Evolutionary conservation across 805 yeast genomes (phyloP).

Genomic region (Sugiyamaella floridensis): DNA sequence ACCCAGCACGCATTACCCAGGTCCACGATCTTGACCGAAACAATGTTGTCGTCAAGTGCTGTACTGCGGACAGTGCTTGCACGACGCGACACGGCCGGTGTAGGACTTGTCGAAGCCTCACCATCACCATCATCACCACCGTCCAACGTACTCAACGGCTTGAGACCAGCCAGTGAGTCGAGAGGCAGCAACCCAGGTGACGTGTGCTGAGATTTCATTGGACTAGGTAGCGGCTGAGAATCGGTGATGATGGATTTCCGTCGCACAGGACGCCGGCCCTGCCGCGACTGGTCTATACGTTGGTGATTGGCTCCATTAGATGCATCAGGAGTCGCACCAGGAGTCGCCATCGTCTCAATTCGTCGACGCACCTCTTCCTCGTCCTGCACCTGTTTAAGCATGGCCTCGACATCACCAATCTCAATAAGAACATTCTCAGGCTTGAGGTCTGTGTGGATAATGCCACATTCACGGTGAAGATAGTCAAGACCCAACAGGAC

Average conservation of each 20-base stretch:
- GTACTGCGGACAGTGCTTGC: slow-evolving; percentile 8
- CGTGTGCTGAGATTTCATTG: slow-evolving; percentile 47
- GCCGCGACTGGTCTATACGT: slow-evolving; percentile 3
- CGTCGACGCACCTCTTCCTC: slow-evolving; percentile 31
- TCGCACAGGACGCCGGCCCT: slow-evolving; percentile 40
- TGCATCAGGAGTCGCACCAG: neutral
- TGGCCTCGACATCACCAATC: slow-evolving; percentile 75
- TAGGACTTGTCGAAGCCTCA: neutral
- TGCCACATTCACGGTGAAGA: slow-evolving; percentile 65
- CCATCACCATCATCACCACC: neutral
- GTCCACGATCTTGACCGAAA: slow-evolving; percentile 85
- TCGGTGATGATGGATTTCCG: slow-evolving; percentile 77
- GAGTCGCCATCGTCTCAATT: slow-evolving; percentile 5
- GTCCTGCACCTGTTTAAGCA: slow-evolving; percentile 64
- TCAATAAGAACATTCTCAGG: slow-evolving; percentile 74
- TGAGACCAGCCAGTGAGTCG: neutral
- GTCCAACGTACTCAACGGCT: neutral
- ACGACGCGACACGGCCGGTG: neutral
- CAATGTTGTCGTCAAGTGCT: slow-evolving; percentile 40
- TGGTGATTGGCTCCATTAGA: neutral
- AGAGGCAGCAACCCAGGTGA: neutral
- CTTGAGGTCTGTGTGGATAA: slow-evolving; percentile 66
- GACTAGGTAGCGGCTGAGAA: slow-evolving; percentile 89
- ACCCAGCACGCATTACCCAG: slow-evolving; percentile 87
- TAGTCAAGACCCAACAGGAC: slow-evolving; percentile 65